Conservation (phyloP, 1,284 basidiomycete genomes). For the Tremellales sp. region DNA sequence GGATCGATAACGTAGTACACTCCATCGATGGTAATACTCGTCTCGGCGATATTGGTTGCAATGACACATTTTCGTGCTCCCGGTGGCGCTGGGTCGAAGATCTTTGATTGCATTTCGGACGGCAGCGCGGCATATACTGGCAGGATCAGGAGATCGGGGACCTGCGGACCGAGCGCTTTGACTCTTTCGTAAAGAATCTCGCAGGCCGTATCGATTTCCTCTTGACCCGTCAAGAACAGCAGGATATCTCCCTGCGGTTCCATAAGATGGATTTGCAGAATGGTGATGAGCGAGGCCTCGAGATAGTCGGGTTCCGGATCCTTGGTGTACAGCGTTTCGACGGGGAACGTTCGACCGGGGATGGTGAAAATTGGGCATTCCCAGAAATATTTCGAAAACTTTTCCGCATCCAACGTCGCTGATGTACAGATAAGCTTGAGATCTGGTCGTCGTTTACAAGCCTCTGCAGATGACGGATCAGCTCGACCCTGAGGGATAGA, state of each 20-base stretch:
- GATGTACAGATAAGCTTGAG: slow-evolving; percentile 98
- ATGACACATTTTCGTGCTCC: slow-evolving; percentile 96
- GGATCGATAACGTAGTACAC: slow-evolving; percentile 99
- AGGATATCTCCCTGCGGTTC: slow-evolving; percentile 95
- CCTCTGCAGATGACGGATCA: slow-evolving; percentile 60
- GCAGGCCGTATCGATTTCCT: slow-evolving; percentile 97
- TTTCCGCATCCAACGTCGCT: slow-evolving; percentile 97
- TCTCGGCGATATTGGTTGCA: slow-evolving; percentile 98
- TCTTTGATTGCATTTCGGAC: slow-evolving; percentile 98
- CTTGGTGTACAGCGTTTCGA: slow-evolving; percentile 96
- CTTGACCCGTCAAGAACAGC: slow-evolving; percentile 96
- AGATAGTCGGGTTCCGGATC: slow-evolving; percentile 98
- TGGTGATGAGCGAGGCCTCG: slow-evolving; percentile 94
- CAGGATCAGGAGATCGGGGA: slow-evolving; percentile 93
- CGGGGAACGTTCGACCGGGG: slow-evolving; percentile 96
- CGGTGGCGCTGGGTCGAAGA: slow-evolving; percentile 96
- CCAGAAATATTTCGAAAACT: slow-evolving; percentile 98
- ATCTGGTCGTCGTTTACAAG: slow-evolving; percentile 87
- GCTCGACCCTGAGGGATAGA: background rate
- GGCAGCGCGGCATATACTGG: slow-evolving; percentile 98
- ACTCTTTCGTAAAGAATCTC: slow-evolving; percentile 97
- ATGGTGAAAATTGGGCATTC: slow-evolving; percentile 99
- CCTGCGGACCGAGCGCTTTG: slow-evolving; percentile 94
- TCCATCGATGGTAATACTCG: slow-evolving; percentile 94
- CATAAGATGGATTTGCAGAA: slow-evolving; percentile 98